Base-by-base conservation (phyloP, 345 rosid genomes). In the Murraya koenigii region DNA sequence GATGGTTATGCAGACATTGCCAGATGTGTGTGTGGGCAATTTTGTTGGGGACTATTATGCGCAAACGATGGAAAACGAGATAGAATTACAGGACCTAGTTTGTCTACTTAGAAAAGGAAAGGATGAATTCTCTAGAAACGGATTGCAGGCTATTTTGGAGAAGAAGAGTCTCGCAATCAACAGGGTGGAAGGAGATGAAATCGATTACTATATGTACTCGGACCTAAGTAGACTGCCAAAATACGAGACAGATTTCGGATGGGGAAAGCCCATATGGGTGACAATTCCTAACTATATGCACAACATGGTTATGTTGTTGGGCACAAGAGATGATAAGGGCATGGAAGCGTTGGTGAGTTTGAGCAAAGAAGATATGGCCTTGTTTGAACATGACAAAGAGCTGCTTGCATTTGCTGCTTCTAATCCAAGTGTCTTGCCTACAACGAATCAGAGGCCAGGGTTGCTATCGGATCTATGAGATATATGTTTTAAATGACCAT, bases 251-350 rank as follows among this genome's bases (percentile, higher is more conserved):
- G 84, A 87, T 82, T 85, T 87, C 56, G 88, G 88, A 59, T 85
- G 82, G 83, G 86, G 86, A 6, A 85, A 85, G 60, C 85, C 86
- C 62, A 76, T 61, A 14, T 87, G 89, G 88, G 64, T 71, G 0
- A 82, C 55, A 28, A 3, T 77, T 58, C 80, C 83, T 38, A 59
- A 8, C 72, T 7, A 1, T 6, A 30, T 0, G 30, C 3, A 20
- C 6, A 72, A 35, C n/a, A 66, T 64, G 19, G 15, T 79, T 41
- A 35, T 55, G 22, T 54, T 73, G 60, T 19, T 78, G 56, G 67
- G 55, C 14, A 26, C 73, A 65, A 78, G 55, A 14, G 81, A 80
- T 70, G 82, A 62, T 11, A 77, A 78, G 8, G 89, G 86, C 3
- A 71, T 84, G 11, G 87, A 87, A 69, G 75, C 67, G 4, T 26